Evolutionary conservation across 306 rosid genomes (phyloP).

Genomic region (Adenanthera pavonina): DNA sequence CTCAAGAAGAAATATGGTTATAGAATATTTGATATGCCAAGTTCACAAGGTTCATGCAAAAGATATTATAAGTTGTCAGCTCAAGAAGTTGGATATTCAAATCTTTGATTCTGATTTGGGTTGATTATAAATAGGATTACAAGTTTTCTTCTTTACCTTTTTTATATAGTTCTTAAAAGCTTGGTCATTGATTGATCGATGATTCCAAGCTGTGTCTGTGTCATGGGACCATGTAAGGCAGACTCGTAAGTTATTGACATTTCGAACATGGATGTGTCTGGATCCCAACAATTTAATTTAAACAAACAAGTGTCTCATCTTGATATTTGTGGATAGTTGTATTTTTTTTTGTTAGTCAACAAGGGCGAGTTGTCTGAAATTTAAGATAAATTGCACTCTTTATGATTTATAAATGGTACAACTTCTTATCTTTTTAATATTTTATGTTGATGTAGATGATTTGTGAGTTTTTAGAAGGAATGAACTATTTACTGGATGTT

Average conservation of each 20-base stretch:
- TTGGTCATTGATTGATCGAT: not conserved
- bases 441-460: too few relatives aligned
- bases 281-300: not conserved
- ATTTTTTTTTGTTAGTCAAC: not conserved
- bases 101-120: constrained; percentile 26
- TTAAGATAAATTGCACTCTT: too few relatives aligned
- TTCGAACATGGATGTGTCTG: not conserved
- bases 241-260: not conserved
- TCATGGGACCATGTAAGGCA: constrained; percentile 8
- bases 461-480: not conserved
- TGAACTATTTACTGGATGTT: not conserved
- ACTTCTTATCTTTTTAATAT: too few relatives aligned
- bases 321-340: not conserved
- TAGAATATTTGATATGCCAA: constrained; percentile 10
- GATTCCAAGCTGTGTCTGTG: not conserved
- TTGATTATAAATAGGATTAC: not conserved
- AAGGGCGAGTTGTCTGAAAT: too few relatives aligned
- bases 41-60: constrained; percentile 20
- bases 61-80: constrained; percentile 29
- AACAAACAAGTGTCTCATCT: not conserved
- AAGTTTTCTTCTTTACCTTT: constrained; percentile 9
- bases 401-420: too few relatives aligned
- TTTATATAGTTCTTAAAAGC: not conserved
- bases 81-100: constrained; percentile 1
- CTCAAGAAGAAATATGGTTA: constrained; percentile 4